A percentile compares a stretch with the other conserved stretches of the same genome.
phyloP scores from a whole-genome alignment of 768 basidiomycete species.

The Scleroderma citrinum region DNA sequence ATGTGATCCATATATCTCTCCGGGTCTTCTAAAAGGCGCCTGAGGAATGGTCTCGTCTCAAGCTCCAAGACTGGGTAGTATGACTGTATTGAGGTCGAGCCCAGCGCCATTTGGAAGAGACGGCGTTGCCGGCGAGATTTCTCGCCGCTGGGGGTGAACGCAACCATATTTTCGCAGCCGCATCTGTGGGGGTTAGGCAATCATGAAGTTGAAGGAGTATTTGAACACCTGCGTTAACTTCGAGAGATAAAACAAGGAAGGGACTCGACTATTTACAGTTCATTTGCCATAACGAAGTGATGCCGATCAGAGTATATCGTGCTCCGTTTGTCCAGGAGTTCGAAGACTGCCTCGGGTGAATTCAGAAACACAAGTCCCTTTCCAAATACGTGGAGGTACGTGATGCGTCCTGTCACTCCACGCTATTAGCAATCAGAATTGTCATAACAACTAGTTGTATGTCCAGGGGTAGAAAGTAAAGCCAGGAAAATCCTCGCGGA shows the following conservation, averaged over 20 bases:
- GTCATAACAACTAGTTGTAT: background rate
- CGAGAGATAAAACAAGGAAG: background rate
- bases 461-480: background rate
- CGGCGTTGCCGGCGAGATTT: constrained; percentile 57
- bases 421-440: background rate
- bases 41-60: constrained; percentile 54
- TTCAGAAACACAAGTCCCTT: constrained; percentile 66
- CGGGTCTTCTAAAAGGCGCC: constrained; percentile 42
- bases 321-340: constrained; percentile 66
- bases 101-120: constrained; percentile 62
- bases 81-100: constrained; percentile 41
- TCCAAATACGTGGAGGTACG: constrained; percentile 60
- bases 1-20: constrained; percentile 30
- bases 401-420: constrained; percentile 42
- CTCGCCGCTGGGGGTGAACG: constrained; percentile 63
- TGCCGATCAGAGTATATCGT: constrained; percentile 74
- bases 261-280: constrained; percentile 52
- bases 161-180: constrained; percentile 67
- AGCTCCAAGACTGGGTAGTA: constrained; percentile 56
- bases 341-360: constrained; percentile 49
- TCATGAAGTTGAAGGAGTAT: background rate
- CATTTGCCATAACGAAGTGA: constrained; percentile 59
- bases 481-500: background rate
- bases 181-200: constrained; percentile 25
- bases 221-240: constrained; percentile 3